These are phyloP conservation scores for Claviceps arundinis DNA, from an alignment of 2,329 filamentous ascomycete genomes.

Conservation along the genomic window DNA sequence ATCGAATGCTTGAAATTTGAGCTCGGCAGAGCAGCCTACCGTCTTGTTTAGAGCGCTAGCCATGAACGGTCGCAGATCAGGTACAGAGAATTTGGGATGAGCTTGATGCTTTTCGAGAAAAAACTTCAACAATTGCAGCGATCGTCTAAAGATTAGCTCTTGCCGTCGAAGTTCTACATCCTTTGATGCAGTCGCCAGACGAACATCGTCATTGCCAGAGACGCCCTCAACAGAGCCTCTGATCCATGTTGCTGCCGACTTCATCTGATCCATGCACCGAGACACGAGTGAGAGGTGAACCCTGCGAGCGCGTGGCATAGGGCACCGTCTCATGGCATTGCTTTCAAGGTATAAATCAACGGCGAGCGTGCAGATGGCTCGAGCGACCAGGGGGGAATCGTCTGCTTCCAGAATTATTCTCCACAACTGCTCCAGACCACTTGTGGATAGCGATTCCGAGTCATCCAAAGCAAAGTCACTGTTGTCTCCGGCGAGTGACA, in stretches of 20 bases:
- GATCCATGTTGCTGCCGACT: slow-evolving; percentile 42
- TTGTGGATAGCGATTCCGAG: slow-evolving; percentile 36
- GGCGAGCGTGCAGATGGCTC: slow-evolving; percentile 58
- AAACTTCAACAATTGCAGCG: slow-evolving; percentile 52
- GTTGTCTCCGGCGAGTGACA: slow-evolving; percentile 31
- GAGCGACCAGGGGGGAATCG: slow-evolving; percentile 48
- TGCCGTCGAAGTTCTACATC: slow-evolving; percentile 33
- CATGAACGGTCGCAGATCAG: slow-evolving; percentile 42
- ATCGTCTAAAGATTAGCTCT: slow-evolving; percentile 53
- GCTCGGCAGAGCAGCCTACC: slow-evolving; percentile 49
- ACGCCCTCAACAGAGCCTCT: slow-evolving; percentile 32
- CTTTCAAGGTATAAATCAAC: slow-evolving; percentile 55
- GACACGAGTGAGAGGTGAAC: slow-evolving; percentile 59
- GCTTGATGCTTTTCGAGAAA: slow-evolving; percentile 53
- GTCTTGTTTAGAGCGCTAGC: slow-evolving; percentile 36
- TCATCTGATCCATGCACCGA: slow-evolving; percentile 59
- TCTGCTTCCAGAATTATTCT: slow-evolving; percentile 61
- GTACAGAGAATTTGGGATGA: slow-evolving; percentile 45
- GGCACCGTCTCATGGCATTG: slow-evolving; percentile 33
- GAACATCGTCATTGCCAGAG: slow-evolving; percentile 33
- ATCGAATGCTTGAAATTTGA: slow-evolving; percentile 65
- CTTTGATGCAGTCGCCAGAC: slow-evolving; percentile 36
- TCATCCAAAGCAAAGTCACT: slow-evolving; percentile 36
- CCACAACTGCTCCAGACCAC: slow-evolving; percentile 64
- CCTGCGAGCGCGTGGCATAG: slow-evolving; percentile 35